These are phyloP conservation scores for Eleusine coracana DNA, from an alignment of 176 grass and related monocot genomes.

Conservation along the genomic window DNA sequence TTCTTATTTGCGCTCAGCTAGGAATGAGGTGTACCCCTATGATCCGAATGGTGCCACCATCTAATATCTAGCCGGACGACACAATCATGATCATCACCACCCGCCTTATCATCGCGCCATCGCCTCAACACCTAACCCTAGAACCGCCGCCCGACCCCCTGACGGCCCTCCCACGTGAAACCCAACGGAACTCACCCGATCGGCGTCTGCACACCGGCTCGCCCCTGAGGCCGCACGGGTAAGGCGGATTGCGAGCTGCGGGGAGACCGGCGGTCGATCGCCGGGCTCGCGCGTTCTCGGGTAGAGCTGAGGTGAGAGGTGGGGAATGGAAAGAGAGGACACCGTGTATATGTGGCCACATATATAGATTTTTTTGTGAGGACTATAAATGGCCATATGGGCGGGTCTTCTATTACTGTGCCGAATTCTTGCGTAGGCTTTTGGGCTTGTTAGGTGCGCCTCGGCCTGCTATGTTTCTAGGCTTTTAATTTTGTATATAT, in stretches of 20 bases:
- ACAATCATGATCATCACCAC: neutral
- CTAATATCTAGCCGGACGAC: too few species aligned
- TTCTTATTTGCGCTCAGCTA: too few species aligned
- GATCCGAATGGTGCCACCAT: neutral
- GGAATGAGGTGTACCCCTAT: too few species aligned
- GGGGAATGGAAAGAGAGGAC: neutral
- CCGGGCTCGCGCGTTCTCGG: conserved; percentile 3
- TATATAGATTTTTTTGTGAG: too few species aligned
- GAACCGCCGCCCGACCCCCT: neutral
- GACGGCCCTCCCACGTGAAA: neutral
- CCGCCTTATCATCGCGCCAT: neutral
- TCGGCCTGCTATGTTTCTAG: too few species aligned
- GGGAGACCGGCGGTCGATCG: conserved; percentile 5
- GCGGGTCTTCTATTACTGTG: too few species aligned
- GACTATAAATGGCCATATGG: too few species aligned
- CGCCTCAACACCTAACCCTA: conserved; percentile 39
- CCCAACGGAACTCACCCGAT: neutral
- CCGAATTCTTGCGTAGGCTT: too few species aligned
- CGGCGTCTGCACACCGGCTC: neutral
- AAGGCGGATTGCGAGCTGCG: conserved; percentile 18
- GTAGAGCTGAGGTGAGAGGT: neutral
- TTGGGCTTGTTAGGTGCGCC: too few species aligned
- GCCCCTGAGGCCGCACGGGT: conserved; percentile 4
- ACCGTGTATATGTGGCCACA: too few species aligned
- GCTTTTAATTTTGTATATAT: too few species aligned